Evolutionary conservation across 331 rosid species (phyloP).

Genomic region (Rosa hybrid): DNA sequence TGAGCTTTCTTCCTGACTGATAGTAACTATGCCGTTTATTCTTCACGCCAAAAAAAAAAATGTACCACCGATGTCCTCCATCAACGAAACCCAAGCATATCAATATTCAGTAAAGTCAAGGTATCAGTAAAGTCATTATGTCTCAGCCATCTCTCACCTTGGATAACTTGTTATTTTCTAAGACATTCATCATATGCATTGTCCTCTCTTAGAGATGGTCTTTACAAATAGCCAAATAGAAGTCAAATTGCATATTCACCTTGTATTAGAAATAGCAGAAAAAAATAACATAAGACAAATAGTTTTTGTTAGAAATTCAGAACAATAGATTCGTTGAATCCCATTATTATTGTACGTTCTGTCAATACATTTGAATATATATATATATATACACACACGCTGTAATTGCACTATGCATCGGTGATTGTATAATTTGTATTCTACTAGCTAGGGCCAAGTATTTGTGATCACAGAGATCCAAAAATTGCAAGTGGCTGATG

Average conservation of each 20-base stretch:
- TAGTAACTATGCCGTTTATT: too few relatives aligned
- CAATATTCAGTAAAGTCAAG: too few relatives aligned
- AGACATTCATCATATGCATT: not conserved
- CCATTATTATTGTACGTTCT: not conserved
- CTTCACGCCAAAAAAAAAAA: too few relatives aligned
- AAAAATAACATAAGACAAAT: not conserved
- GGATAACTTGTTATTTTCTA: not conserved
- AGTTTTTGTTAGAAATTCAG: not conserved
- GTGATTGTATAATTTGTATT: not conserved
- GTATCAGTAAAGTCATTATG: not conserved
- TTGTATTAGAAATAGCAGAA: too few relatives aligned
- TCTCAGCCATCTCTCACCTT: not conserved
- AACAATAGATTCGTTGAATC: not conserved
- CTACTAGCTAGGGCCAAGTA: not conserved
- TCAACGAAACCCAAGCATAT: too few relatives aligned
- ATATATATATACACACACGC: too few relatives aligned
- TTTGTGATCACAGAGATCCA: not conserved
- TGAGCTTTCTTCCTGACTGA: too few relatives aligned
- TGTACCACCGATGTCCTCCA: too few relatives aligned
- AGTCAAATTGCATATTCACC: too few relatives aligned
- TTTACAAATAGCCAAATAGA: not conserved
- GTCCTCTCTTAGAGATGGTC: not conserved
- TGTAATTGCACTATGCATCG: not conserved
- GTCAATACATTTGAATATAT: not conserved
- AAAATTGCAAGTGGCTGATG: not conserved